A percentile compares a stretch with the other conserved stretches of the same genome.
Conservation (phyloP, 1,284 basidiomycete genomes). For the Microbotryum saponariae region DNA sequence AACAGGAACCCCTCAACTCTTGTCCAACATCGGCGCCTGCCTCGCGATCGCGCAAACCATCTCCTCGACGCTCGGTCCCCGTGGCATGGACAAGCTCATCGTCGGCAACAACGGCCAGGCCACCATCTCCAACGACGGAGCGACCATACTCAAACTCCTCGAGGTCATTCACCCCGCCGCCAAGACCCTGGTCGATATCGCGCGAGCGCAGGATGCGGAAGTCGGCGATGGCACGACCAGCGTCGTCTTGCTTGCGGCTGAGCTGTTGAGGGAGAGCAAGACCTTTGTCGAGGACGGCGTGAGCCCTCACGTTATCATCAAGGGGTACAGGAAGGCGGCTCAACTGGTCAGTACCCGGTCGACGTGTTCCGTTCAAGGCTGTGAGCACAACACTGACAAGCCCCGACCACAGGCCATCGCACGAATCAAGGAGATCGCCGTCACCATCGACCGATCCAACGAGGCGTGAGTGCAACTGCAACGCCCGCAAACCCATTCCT, state of each 20-base stretch:
- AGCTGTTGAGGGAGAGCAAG: slow-evolving; percentile 87
- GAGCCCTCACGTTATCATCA: slow-evolving; percentile 95
- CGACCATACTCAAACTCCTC: slow-evolving; percentile 91
- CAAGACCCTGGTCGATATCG: slow-evolving; percentile 92
- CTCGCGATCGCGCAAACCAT: slow-evolving; percentile 82
- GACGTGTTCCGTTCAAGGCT: too few relatives aligned
- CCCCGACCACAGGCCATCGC: slow-evolving; percentile 62
- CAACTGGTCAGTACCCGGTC: slow-evolving; percentile 58
- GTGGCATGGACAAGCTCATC: slow-evolving; percentile 96
- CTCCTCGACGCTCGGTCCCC: slow-evolving; percentile 89
- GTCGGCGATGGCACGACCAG: slow-evolving; percentile 97
- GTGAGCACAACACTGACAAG: background rate
- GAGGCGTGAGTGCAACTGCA: slow-evolving; percentile 59
- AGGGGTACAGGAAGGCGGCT: slow-evolving; percentile 82
- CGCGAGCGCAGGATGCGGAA: slow-evolving; percentile 94
- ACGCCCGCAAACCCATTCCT: background rate
- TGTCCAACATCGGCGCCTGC: slow-evolving; percentile 62
- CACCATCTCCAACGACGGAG: slow-evolving; percentile 95
- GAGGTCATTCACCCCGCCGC: slow-evolving; percentile 98
- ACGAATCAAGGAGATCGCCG: slow-evolving; percentile 80
- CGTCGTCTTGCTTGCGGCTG: slow-evolving; percentile 87
- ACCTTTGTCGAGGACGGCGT: slow-evolving; percentile 95
- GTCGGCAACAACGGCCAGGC: slow-evolving; percentile 82
- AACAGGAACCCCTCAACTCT: slow-evolving; percentile 38
- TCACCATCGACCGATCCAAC: slow-evolving; percentile 82